phyloP scores from a whole-genome alignment of 78 protist genomes.

The Dictyostelium capitatum region DNA sequence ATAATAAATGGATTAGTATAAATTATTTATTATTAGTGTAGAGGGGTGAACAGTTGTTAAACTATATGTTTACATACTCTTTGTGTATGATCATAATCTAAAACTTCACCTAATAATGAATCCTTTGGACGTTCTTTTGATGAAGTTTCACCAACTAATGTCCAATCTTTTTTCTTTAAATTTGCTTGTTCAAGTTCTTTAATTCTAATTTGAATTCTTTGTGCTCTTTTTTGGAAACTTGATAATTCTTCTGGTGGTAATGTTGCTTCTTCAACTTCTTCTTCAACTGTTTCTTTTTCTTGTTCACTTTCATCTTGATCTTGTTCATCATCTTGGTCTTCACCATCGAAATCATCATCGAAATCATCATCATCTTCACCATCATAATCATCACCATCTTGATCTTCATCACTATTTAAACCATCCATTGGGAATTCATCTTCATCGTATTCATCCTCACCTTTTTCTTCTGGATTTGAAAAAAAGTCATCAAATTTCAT shows the following conservation, averaged over 20 bases:
- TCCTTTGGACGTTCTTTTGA: constrained; percentile 81
- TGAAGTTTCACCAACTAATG: constrained; percentile 63
- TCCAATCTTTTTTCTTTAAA: constrained; percentile 71
- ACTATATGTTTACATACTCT: background rate
- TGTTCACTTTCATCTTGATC: background rate
- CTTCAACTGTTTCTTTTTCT: background rate
- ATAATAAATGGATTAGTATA: background rate
- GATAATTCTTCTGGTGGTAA: constrained; percentile 53
- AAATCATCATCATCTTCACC: constrained; percentile 57
- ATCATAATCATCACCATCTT: background rate
- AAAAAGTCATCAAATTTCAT: constrained; percentile 72
- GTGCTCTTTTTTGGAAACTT: constrained; percentile 59
- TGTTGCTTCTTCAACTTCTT: constrained; percentile 34
- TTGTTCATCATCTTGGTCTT: constrained; percentile 2
- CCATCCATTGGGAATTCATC: constrained; percentile 44
- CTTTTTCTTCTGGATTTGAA: constrained; percentile 28
- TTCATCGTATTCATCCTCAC: constrained; percentile 4
- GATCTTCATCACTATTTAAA: background rate
- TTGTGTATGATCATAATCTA: constrained; percentile 85
- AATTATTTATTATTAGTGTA: too few species aligned
- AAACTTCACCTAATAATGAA: constrained; percentile 50
- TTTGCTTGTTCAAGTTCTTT: constrained; percentile 42
- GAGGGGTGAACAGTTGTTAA: too few species aligned
- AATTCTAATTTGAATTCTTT: constrained; percentile 58
- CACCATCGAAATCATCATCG: background rate